A percentile compares a stretch with the other conserved stretches of the same genome.
These are phyloP conservation scores for Naegleria fowleri DNA, from an alignment of 208 protist species.

Conservation along the genomic window DNA sequence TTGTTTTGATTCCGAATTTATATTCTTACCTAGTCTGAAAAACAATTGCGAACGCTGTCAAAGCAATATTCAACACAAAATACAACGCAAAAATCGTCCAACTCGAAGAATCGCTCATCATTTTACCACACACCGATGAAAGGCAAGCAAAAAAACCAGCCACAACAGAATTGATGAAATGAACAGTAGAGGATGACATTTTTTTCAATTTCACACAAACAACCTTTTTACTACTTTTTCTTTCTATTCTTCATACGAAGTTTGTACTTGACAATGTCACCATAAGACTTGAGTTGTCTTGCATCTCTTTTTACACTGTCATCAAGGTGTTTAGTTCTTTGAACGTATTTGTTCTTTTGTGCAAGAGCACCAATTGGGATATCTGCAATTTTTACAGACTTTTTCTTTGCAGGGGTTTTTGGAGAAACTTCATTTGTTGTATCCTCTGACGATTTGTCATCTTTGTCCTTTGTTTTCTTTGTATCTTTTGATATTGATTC, in stretches of 20 bases:
- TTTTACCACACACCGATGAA: background rate
- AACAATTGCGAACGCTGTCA: background rate
- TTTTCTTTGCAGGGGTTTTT: background rate
- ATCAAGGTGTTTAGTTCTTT: background rate
- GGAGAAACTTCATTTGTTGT: background rate
- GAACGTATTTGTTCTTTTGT: background rate
- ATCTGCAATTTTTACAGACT: background rate
- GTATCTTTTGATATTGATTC: background rate
- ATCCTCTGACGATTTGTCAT: background rate
- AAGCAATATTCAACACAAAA: background rate
- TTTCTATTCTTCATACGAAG: background rate
- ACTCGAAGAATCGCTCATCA: background rate
- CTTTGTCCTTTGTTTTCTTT: background rate
- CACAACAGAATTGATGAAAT: background rate
- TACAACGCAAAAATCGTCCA: background rate
- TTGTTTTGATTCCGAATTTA: background rate
- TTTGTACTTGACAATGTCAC: background rate
- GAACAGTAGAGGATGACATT: background rate
- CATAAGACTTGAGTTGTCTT: background rate
- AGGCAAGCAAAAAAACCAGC: background rate
- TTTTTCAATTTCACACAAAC: background rate
- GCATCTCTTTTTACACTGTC: background rate
- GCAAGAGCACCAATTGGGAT: background rate
- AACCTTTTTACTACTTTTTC: background rate
- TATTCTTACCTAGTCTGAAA: background rate